Percentiles rank a stretch among this genome's conserved stretches.
Conservation (phyloP, 208 protist genomes). For the Leishmania tropica region DNA sequence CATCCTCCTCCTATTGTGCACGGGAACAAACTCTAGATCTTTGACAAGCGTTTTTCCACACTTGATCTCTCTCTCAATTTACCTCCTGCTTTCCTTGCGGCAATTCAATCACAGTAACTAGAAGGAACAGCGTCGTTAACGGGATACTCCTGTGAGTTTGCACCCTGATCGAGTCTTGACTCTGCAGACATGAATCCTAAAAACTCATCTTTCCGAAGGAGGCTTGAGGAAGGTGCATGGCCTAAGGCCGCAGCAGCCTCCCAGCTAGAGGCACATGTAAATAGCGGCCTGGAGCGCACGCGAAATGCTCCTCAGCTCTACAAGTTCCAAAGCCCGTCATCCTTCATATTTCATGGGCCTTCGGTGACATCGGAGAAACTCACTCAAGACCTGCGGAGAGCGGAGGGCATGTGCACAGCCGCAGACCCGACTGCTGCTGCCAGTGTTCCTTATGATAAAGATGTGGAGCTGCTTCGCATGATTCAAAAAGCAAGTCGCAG, state of each 20-base stretch:
- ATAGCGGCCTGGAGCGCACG: slow-evolving; percentile 59
- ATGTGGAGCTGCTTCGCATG: slow-evolving; percentile 80
- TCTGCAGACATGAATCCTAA: slow-evolving; percentile 9
- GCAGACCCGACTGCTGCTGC: not conserved
- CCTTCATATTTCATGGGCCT: slow-evolving; percentile 52
- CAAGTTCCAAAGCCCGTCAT: slow-evolving; percentile 75
- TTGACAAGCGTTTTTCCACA: not conserved
- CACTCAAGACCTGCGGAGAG: slow-evolving; percentile 24
- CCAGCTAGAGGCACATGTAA: slow-evolving; percentile 78
- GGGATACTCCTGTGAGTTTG: not conserved
- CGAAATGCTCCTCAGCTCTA: slow-evolving; percentile 69
- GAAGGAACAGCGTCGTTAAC: not conserved
- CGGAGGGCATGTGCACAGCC: not conserved
- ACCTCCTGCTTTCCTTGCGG: not conserved
- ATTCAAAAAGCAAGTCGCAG: slow-evolving; percentile 81
- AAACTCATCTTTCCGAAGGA: slow-evolving; percentile 35
- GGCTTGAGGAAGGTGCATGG: slow-evolving; percentile 54
- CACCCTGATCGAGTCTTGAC: not conserved
- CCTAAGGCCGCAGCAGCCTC: slow-evolving; percentile 45
- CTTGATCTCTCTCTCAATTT: not conserved
- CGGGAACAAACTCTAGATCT: not conserved
- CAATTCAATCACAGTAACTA: not conserved
- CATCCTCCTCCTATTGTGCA: not conserved
- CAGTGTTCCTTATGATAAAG: slow-evolving; percentile 47
- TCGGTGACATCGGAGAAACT: slow-evolving; percentile 26